Base-by-base conservation (phyloP, 1,284 basidiomycete genomes). In the Wallemia hederae region DNA sequence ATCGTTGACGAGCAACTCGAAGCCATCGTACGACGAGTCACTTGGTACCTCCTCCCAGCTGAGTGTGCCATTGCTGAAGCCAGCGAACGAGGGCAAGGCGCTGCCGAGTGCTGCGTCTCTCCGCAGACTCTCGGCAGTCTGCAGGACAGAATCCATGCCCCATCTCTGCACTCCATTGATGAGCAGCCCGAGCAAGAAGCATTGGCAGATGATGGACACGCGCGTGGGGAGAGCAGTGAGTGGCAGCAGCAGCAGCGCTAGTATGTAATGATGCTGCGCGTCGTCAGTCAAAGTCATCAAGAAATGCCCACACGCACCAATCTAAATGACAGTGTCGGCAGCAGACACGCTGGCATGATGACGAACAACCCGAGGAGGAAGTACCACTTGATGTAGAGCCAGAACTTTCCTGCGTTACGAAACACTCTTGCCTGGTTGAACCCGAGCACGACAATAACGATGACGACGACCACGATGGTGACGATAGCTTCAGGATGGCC, bases 361-460 rank as follows among this genome's bases (percentile, higher is more conserved):
- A 58, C 56, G 24, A 58, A 58, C 17, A 58, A n/a, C 17, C 56
- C 56, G 7, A 58, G 15, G 17, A 31, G 2, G 24, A 27, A 63
- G 2, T 83, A 82, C 80, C 83, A 84, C 3, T 73, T 74, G 24
- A 79, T 65, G 67, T 88, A 89, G 66, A 81, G 77, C 1, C 80
- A 79, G 27, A 91, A 71, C 77, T 80, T 83, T 0, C 87, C 85
- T 0, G 83, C 85, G 69, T 82, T 82, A 59, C 86, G 78, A 61
- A 89, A 83, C 55, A 88, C 79, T n/a, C 83, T 75, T 3, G 83
- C 67, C 71, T 91, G 87, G 67, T 88, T 88, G 59, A 83, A 65
- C 19, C 76, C 78, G 29, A 81, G 69, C 25, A 75, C 69, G 2
- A 78, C 66, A 11, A 67, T 26, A 39, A 86, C 72, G 31, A 84